phyloP scores from a whole-genome alignment of 2,329 filamentous ascomycete species.

The Aspergillus japonicus region DNA sequence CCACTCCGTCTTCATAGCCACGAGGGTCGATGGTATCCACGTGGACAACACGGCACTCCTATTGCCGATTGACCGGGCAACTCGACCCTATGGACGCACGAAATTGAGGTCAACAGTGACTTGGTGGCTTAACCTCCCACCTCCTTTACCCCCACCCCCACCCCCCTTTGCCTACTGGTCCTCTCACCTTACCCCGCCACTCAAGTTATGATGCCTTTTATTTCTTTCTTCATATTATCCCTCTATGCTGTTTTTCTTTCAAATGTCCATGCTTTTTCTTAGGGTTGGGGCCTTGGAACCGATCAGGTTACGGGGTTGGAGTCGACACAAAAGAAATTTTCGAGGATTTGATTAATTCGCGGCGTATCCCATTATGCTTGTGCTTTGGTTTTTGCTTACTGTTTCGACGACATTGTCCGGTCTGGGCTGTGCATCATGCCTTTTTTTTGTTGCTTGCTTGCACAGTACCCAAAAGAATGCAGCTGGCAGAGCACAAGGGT shows the following conservation, averaged over 20 bases:
- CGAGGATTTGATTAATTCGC: slow-evolving; percentile 15
- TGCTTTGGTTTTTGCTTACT: slow-evolving; percentile 17
- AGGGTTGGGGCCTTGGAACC: slow-evolving; percentile 12
- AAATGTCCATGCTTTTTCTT: slow-evolving; percentile 17
- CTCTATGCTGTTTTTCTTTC: slow-evolving; percentile 7
- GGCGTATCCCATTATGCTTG: slow-evolving; percentile 21
- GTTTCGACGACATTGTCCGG: slow-evolving; percentile 11
- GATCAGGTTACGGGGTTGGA: slow-evolving; percentile 16
- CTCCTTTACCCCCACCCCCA: not conserved
- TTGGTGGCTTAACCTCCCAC: not conserved
- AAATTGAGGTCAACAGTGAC: not conserved
- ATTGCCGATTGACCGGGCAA: not conserved
- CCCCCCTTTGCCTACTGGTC: not conserved
- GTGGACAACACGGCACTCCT: not conserved
- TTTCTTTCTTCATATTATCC: slow-evolving; percentile 10
- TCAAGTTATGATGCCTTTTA: slow-evolving; percentile 16
- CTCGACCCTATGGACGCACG: not conserved
- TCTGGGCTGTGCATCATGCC: slow-evolving; percentile 14
- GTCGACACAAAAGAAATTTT: slow-evolving; percentile 21
- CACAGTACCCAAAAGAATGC: slow-evolving; percentile 11
- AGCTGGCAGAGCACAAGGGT: slow-evolving; percentile 10
- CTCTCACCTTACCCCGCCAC: not conserved
- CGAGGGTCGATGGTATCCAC: not conserved
- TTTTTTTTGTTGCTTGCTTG: slow-evolving; percentile 8
- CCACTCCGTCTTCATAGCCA: slow-evolving; percentile 4